A percentile compares a stretch with the other conserved stretches of the same genome.
Evolutionary conservation across 2,329 filamentous ascomycete species (phyloP).

Genomic region (Colletotrichum lini): DNA sequence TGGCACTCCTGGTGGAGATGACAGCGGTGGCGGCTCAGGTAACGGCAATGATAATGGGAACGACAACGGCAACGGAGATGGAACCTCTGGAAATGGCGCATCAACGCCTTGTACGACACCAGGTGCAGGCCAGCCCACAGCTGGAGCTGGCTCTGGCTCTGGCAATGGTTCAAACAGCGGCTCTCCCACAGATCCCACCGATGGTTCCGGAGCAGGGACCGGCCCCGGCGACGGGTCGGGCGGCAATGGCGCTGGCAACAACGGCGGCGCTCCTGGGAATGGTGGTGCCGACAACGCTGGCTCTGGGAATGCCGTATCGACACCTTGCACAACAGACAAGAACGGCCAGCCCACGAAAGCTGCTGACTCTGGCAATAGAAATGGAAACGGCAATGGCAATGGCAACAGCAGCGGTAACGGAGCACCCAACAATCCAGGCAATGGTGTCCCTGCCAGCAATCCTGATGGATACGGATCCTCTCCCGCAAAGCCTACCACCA

Average conservation of each 20-base stretch:
- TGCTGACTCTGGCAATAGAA: background rate
- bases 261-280: background rate
- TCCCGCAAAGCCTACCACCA: background rate
- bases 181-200: background rate
- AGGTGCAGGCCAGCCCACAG: background rate
- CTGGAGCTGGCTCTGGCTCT: background rate
- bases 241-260: conserved; percentile 2
- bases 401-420: background rate
- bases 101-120: conserved; percentile 16
- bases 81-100: background rate
- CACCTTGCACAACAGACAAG: background rate
- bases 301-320: conserved; percentile 5
- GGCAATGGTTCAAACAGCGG: background rate
- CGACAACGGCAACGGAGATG: too few relatives aligned
- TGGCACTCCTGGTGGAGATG: background rate
- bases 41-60: background rate
- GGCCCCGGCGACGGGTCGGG: background rate
- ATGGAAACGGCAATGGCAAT: conserved; percentile 1
- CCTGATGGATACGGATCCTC: background rate
- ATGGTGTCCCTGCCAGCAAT: background rate
- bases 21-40: background rate
- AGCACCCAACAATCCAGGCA: background rate
- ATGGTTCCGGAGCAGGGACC: background rate
- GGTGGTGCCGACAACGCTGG: background rate
- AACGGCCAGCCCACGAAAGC: background rate